phyloP scores from a whole-genome alignment of 306 rosid species.

The Prunus kanzakura region DNA sequence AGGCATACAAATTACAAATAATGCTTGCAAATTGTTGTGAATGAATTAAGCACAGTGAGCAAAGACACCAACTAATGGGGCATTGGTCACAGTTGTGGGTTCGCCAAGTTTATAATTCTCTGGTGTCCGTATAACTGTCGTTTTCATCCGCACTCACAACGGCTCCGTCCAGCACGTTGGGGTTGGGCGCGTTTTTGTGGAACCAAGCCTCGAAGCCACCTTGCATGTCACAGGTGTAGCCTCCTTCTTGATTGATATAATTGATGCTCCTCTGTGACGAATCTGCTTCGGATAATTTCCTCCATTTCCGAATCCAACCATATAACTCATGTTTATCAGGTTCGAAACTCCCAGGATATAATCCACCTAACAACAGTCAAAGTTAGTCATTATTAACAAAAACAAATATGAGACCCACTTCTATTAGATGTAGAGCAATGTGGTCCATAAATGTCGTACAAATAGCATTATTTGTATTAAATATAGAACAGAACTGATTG shows the following conservation, averaged over 20 bases:
- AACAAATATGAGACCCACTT: neutral
- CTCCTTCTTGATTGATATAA: slow-evolving; percentile 30
- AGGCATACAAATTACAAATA: neutral
- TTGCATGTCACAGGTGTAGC: slow-evolving; percentile 20
- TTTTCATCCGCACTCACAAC: slow-evolving; percentile 32
- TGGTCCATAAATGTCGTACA: neutral
- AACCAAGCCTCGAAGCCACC: slow-evolving; percentile 34
- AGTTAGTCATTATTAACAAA: neutral
- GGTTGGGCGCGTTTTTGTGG: slow-evolving; percentile 31
- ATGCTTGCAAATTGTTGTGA: too few species aligned
- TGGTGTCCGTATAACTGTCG: slow-evolving; percentile 33
- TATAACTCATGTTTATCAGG: slow-evolving; percentile 40
- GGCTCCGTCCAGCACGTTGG: slow-evolving; percentile 45
- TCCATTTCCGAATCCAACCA: slow-evolving; percentile 43
- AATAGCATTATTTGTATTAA: neutral
- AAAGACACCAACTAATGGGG: slow-evolving; percentile 54
- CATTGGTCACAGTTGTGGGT: slow-evolving; percentile 40
- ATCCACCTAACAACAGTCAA: slow-evolving; percentile 25
- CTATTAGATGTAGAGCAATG: too few species aligned
- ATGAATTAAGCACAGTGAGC: slow-evolving; percentile 37
- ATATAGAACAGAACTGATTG: neutral
- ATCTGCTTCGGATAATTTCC: slow-evolving; percentile 25
- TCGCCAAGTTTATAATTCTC: slow-evolving; percentile 39
- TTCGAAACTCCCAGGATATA: slow-evolving; percentile 47
- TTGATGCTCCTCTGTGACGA: slow-evolving; percentile 59